These are phyloP conservation scores for Ogataea methylovora DNA, from an alignment of 805 yeast genomes.

Conservation along the genomic window DNA sequence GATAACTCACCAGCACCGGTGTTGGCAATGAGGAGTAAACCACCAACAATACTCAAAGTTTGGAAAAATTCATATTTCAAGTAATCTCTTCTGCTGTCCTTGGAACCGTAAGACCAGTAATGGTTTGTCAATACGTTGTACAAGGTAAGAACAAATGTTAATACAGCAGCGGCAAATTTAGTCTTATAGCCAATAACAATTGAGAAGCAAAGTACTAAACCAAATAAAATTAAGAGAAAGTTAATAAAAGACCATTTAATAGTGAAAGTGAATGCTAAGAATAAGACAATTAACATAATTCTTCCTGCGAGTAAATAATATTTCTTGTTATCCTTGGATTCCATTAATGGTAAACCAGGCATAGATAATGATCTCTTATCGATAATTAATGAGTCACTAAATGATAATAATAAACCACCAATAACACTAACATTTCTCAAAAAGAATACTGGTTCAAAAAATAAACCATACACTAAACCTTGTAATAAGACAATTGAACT, in stretches of 20 bases:
- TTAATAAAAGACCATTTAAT: conserved; percentile 66
- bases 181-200: conserved; percentile 92
- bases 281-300: conserved; percentile 73
- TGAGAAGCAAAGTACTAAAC: conserved; percentile 61
- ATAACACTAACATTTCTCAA: conserved; percentile 83
- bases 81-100: conserved; percentile 78
- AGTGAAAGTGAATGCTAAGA: conserved; percentile 75
- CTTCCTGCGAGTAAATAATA: conserved; percentile 85
- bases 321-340: conserved; percentile 66
- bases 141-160: conserved; percentile 61
- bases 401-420: conserved; percentile 85
- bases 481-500: conserved; percentile 69
- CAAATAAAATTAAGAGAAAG: conserved; percentile 57
- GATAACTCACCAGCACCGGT: conserved; percentile 96
- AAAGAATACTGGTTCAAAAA: conserved; percentile 74
- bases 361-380: conserved; percentile 57
- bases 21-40: conserved; percentile 79
- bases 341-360: conserved; percentile 73
- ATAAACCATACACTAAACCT: conserved; percentile 82
- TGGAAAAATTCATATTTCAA: conserved; percentile 91
- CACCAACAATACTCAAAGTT: conserved; percentile 91
- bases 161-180: conserved; percentile 69
- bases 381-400: conserved; percentile 78
- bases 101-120: conserved; percentile 73
- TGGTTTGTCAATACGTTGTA: conserved; percentile 79